Evolutionary conservation across 2,329 filamentous ascomycete genomes (phyloP).

Genomic region (Aspergillus sp.): DNA sequence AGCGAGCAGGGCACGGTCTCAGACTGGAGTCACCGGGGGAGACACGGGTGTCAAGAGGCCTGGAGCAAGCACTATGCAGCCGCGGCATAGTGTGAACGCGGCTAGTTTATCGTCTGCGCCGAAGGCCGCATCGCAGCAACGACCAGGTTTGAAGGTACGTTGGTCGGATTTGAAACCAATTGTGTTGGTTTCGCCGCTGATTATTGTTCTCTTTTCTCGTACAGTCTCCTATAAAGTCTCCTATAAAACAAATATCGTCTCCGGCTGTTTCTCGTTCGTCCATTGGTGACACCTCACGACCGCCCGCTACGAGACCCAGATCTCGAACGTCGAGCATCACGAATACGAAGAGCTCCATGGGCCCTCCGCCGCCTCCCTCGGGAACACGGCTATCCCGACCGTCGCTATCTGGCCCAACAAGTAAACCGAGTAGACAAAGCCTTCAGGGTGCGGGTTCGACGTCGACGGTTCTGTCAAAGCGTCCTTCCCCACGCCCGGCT

Average conservation of each 20-base stretch:
- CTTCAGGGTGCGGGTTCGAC: conserved; percentile 18
- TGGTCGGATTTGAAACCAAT: not conserved
- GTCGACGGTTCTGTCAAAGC: conserved; percentile 20
- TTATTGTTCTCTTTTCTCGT: conserved; percentile 2
- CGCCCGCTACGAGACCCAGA: conserved; percentile 41
- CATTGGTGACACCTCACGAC: conserved; percentile 44
- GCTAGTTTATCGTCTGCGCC: conserved; percentile 64
- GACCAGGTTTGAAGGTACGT: conserved; percentile 32
- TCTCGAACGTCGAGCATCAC: conserved; percentile 49
- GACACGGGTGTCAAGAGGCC: conserved; percentile 34
- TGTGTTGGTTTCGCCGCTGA: conserved; percentile 12
- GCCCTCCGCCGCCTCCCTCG: conserved; percentile 45
- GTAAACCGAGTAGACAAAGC: conserved; percentile 26
- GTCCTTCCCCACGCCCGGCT: conserved; percentile 25
- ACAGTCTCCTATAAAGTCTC: conserved; percentile 70
- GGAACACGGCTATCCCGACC: conserved; percentile 31
- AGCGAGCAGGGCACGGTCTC: conserved; percentile 31
- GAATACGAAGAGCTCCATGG: conserved; percentile 58
- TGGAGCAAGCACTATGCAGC: conserved; percentile 38
- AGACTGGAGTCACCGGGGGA: conserved; percentile 30
- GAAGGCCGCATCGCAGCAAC: conserved; percentile 35
- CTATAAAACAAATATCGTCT: conserved; percentile 61
- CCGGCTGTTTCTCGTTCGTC: conserved; percentile 39
- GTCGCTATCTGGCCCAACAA: conserved; percentile 28
- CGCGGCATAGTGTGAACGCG: conserved; percentile 61